Base-by-base conservation (phyloP, 2,329 filamentous ascomycete species). In the Fusarium albosuccineum region DNA sequence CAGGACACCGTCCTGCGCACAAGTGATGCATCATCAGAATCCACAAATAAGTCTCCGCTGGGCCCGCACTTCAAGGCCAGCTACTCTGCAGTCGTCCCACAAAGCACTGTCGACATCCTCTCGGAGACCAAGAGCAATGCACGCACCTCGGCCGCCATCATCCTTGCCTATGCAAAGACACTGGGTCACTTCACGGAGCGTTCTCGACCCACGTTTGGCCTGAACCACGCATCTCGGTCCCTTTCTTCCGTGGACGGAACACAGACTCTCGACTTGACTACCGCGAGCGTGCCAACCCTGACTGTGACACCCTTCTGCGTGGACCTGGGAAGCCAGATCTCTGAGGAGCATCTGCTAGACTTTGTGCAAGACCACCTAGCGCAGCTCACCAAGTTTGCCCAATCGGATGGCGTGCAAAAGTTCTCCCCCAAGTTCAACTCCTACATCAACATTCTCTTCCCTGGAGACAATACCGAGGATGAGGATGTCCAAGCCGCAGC, bases 191-290 rank as follows among this genome's bases (percentile, higher is more conserved):
- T 55, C 13, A 46, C 52, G 2, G 13, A 29, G 5, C 8, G 41
- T n/a, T 48, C 51, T 14, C 22, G 2, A 0, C 63, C 63, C 6
- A 67, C 44, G 0, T 66, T 66, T 26, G 63, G 52, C 2, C 30
- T 66, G 2, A 66, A 66, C 11, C 48, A 66, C 33, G 52, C 64
- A n/a, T 66, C 64, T 0, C 37, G 64, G 11, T 64, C 63, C 4
- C 48, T 66, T 1, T 60, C 63, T 0, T 54, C 58, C 2, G 3
- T 22, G 2, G 36, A 64, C 3, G 64, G 63, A 0, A 11, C 8
- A 0, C 63, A 48, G 6, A 55, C 63, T 14, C 39, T 66, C 1
- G 63, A 66, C 9, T 27, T 66, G 3, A 67, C 63, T 2, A 5
- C 9, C 2, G 11, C 44, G 22, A 54, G 16, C 8, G 11, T 48